Evolutionary conservation across 371 early-diverging fungal species (phyloP).

Genomic region (Mucor irregularis): DNA sequence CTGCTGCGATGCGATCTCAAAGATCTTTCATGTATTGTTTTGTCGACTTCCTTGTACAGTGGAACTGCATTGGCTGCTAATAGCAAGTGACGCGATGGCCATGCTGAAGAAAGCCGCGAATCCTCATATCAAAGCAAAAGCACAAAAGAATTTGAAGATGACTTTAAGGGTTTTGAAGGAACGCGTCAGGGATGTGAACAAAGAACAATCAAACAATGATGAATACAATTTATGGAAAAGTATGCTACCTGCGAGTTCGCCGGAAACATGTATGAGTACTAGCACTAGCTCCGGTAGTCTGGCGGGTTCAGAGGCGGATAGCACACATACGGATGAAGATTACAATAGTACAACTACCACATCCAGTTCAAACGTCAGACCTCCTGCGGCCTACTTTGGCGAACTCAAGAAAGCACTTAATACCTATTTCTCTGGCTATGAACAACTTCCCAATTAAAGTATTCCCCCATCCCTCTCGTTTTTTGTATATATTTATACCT

Average conservation of each 20-base stretch:
- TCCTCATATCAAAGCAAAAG: conserved; percentile 30
- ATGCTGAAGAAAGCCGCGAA: conserved; percentile 28
- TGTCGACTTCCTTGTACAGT: conserved; percentile 32
- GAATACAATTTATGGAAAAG: conserved; percentile 5
- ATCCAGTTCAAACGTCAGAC: no score
- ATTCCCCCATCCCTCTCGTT: no score
- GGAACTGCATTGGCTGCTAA: conserved; percentile 40
- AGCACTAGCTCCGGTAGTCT: conserved; percentile 19
- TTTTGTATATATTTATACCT: no score
- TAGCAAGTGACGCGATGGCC: conserved; percentile 34
- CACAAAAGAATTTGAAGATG: conserved; percentile 20
- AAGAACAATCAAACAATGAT: not conserved
- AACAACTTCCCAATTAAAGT: not conserved
- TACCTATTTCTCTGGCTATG: conserved; percentile 10
- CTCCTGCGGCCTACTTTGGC: conserved; percentile 22
- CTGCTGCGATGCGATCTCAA: conserved; percentile 39
- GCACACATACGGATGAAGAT: not conserved
- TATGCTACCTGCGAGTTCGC: conserved; percentile 6
- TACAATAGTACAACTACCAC: not conserved
- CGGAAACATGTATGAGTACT: conserved; percentile 8
- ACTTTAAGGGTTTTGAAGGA: conserved; percentile 23
- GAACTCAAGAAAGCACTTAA: conserved; percentile 18
- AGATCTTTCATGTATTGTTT: conserved; percentile 30
- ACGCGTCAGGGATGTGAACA: conserved; percentile 1
- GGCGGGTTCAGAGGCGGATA: conserved; percentile 16